Conservation (phyloP, 2,329 filamentous ascomycete genomes). For the Albifimbria verrucaria region DNA sequence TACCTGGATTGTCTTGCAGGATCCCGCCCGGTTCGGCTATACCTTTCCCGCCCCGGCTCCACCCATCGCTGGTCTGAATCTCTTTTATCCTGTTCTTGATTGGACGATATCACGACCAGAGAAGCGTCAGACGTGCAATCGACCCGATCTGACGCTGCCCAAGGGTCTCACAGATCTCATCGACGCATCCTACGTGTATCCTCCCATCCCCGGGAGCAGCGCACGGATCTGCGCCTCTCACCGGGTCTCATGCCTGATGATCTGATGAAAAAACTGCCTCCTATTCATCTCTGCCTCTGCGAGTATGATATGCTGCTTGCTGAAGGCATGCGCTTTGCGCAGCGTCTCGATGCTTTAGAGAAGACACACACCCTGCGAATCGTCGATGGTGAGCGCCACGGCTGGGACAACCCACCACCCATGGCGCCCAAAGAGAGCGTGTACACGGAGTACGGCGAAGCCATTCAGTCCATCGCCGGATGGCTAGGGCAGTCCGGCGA, state of each 20-base stretch:
- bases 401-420: slow-evolving; percentile 46
- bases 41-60: slow-evolving; percentile 36
- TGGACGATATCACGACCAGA: slow-evolving; percentile 55
- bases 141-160: slow-evolving; percentile 57
- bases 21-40: slow-evolving; percentile 38
- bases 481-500: slow-evolving; percentile 39
- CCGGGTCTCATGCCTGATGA: slow-evolving; percentile 54
- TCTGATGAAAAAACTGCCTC: slow-evolving; percentile 48
- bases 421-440: slow-evolving; percentile 42
- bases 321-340: slow-evolving; percentile 59
- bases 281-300: slow-evolving; percentile 58
- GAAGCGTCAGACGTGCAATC: slow-evolving; percentile 50
- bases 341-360: slow-evolving; percentile 43
- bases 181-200: slow-evolving; percentile 59
- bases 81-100: slow-evolving; percentile 63
- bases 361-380: slow-evolving; percentile 37
- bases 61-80: slow-evolving; percentile 47
- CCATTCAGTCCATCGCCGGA: slow-evolving; percentile 35
- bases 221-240: slow-evolving; percentile 53
- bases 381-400: slow-evolving; percentile 43
- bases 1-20: slow-evolving; percentile 42
- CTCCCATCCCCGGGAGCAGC: slow-evolving; percentile 41
- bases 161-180: slow-evolving; percentile 59
- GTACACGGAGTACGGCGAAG: slow-evolving; percentile 42
- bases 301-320: slow-evolving; percentile 63